These are phyloP conservation scores for Eucalyptus pauciflora DNA, from an alignment of 345 rosid genomes.

Conservation along the genomic window DNA sequence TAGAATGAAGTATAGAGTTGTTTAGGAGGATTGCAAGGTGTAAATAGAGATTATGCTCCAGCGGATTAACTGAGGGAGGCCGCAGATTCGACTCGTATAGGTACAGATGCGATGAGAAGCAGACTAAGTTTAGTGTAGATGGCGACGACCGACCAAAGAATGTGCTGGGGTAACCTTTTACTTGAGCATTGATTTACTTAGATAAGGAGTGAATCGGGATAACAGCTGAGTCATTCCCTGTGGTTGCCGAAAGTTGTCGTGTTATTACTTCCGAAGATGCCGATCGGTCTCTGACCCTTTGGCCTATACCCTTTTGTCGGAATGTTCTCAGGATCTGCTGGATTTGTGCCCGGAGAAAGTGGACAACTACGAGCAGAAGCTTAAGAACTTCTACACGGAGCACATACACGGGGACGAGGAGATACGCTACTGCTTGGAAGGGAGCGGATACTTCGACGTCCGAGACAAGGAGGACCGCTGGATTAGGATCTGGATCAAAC, in stretches of 20 bases:
- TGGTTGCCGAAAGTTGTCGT: not conserved
- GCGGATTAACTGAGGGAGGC: not conserved
- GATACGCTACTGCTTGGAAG: slow-evolving; percentile 76
- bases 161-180: not conserved
- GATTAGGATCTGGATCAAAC: slow-evolving; percentile 69
- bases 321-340: slow-evolving; percentile 48
- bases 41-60: fast-evolving
- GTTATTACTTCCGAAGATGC: not conserved
- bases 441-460: slow-evolving; percentile 87
- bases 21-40: not conserved
- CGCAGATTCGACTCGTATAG: not conserved
- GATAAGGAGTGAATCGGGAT: not conserved
- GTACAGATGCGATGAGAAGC: not conserved
- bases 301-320: not conserved
- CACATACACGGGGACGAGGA: slow-evolving; percentile 87
- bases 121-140: not conserved
- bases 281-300: not conserved
- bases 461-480: slow-evolving; percentile 66
- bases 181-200: not conserved
- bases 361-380: slow-evolving; percentile 76
- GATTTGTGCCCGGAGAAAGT: slow-evolving; percentile 82
- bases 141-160: not conserved
- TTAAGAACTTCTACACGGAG: slow-evolving; percentile 74
- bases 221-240: not conserved
- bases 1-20: not conserved